These are phyloP conservation scores for Alternaria triticimaculans DNA, from an alignment of 2,329 filamentous ascomycete species.

Conservation along the genomic window DNA sequence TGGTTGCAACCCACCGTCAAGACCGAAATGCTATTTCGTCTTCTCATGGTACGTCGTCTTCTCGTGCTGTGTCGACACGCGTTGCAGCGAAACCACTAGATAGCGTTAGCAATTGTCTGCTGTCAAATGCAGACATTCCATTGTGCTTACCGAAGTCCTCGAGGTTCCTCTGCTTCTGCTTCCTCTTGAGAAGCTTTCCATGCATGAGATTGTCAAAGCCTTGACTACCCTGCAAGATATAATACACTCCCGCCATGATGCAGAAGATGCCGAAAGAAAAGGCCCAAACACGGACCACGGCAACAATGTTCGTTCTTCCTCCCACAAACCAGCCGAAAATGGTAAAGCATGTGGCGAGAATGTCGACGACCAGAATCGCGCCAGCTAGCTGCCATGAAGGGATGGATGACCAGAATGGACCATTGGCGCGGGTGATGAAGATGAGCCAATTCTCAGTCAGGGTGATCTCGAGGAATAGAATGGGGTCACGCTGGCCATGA, in stretches of 20 bases:
- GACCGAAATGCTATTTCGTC: conserved; percentile 66
- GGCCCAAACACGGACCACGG: conserved; percentile 87
- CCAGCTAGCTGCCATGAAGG: conserved; percentile 84
- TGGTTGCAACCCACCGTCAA: neutral
- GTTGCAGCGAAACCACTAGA: conserved; percentile 83
- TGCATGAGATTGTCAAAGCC: conserved; percentile 94
- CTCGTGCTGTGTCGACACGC: conserved; percentile 90
- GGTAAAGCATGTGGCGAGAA: conserved; percentile 84
- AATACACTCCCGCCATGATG: conserved; percentile 78
- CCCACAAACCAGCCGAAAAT: conserved; percentile 83
- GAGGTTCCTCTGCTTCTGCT: conserved; percentile 80
- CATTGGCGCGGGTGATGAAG: conserved; percentile 93
- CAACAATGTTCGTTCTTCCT: conserved; percentile 76
- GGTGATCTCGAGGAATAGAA: conserved; percentile 88
- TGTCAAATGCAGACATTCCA: too few species aligned
- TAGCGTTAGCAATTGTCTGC: conserved; percentile 55
- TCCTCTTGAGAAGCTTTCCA: conserved; percentile 82
- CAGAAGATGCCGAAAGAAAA: conserved; percentile 91
- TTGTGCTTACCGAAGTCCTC: conserved; percentile 83
- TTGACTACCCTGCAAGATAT: conserved; percentile 78
- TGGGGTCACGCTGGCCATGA: conserved; percentile 79
- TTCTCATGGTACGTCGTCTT: conserved; percentile 79
- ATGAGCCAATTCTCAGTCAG: conserved; percentile 96
- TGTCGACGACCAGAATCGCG: conserved; percentile 81
- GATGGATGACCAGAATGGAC: conserved; percentile 88